Percentiles rank a stretch among this genome's conserved stretches.
phyloP scores from a whole-genome alignment of 2,329 filamentous ascomycete species.

The Aspergillus ustus region DNA sequence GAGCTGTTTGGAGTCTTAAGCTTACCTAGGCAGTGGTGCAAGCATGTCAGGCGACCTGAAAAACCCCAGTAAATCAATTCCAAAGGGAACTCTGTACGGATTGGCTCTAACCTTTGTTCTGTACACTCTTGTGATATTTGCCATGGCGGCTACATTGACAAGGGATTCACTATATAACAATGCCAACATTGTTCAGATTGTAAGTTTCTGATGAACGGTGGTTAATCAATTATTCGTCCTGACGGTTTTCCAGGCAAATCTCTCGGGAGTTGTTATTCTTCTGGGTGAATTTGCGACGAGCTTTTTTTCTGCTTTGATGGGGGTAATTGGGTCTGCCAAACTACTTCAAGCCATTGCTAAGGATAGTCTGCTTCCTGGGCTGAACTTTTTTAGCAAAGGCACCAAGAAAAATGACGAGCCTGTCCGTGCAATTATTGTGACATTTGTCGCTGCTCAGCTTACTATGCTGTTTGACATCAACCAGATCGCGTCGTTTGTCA shows the following conservation, averaged over 20 bases:
- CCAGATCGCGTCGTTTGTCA: slow-evolving; percentile 85
- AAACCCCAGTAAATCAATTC: slow-evolving; percentile 82
- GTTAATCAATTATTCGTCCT: slow-evolving; percentile 1
- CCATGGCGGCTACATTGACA: slow-evolving; percentile 77
- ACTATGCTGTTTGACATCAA: slow-evolving; percentile 84
- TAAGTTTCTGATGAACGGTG: slow-evolving; percentile 34
- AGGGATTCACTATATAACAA: slow-evolving; percentile 74
- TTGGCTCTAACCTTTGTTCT: slow-evolving; percentile 75
- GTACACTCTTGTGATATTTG: slow-evolving; percentile 76
- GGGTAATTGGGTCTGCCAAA: slow-evolving; percentile 82
- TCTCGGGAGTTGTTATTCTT: slow-evolving; percentile 74
- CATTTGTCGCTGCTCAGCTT: slow-evolving; percentile 74
- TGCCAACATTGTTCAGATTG: slow-evolving; percentile 77
- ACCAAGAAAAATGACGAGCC: slow-evolving; percentile 75
- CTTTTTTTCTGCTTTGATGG: slow-evolving; percentile 86
- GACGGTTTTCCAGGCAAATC: slow-evolving; percentile 60
- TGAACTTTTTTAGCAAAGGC: slow-evolving; percentile 74
- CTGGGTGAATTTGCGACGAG: slow-evolving; percentile 82
- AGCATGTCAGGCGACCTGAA: slow-evolving; percentile 89
- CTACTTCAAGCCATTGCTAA: slow-evolving; percentile 80
- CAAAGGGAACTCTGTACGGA: slow-evolving; percentile 79
- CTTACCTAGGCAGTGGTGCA: slow-evolving; percentile 64
- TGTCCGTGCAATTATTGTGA: slow-evolving; percentile 74
- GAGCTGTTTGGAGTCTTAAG: slow-evolving; percentile 53
- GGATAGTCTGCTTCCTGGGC: slow-evolving; percentile 77